Conservation (phyloP, 1,284 basidiomycete species). For the Puccinia hordei region DNA sequence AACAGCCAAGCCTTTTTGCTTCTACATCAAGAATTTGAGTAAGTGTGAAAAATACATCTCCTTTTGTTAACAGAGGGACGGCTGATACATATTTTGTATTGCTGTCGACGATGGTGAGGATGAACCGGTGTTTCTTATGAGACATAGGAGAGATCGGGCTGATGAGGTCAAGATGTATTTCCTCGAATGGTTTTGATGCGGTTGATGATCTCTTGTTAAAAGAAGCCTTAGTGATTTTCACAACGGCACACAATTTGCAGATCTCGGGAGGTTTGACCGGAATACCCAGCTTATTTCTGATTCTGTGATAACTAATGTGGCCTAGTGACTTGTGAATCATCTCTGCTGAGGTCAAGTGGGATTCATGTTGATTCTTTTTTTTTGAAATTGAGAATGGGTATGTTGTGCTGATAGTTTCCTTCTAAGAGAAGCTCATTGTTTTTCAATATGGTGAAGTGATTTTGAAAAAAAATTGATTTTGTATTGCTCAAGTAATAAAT, state of each 20-base stretch:
- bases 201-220: background rate
- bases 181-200: background rate
- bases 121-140: background rate
- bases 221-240: background rate
- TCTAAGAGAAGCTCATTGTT: too few species aligned
- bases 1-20: background rate
- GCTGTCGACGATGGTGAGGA: background rate
- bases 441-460: too few species aligned
- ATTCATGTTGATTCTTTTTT: background rate
- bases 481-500: too few species aligned
- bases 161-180: background rate
- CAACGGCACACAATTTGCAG: background rate
- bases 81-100: too few species aligned
- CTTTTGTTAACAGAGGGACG: too few species aligned
- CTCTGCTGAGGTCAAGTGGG: background rate
- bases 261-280: background rate
- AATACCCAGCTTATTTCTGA: constrained; percentile 8
- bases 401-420: too few species aligned
- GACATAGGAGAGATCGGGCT: background rate
- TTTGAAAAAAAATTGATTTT: too few species aligned
- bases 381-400: too few species aligned
- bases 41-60: too few species aligned
- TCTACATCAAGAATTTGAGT: background rate
- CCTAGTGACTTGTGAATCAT: constrained; percentile 4
- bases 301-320: background rate